Evolutionary conservation across 176 grass and related monocot species (phyloP).

Genomic region (maize (Zea mays)): Zm-B73-REFERENCE-NAM-5.0 NC_050105.1:146590001-146590500

Average conservation of each 20-base stretch:
- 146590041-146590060: neutral
- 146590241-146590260: constrained; percentile 67
- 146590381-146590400: constrained; percentile 79
- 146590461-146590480: constrained; percentile 79
- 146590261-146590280: constrained; percentile 77
- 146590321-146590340: constrained; percentile 47
- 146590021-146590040: neutral
- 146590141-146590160: constrained; percentile 52
- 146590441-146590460: constrained; percentile 93
- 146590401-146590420: constrained; percentile 83
- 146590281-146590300: constrained; percentile 69
- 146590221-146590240: constrained; percentile 84
- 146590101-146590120: constrained; percentile 2
- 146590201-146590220: constrained; percentile 89
- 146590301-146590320: constrained; percentile 59
- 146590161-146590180: constrained; percentile 90
- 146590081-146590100: constrained; percentile 7
- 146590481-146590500: constrained; percentile 82
- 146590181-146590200: constrained; percentile 62
- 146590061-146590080: constrained; percentile 11
- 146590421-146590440: constrained; percentile 63
- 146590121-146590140: constrained; percentile 64
- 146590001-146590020: constrained; percentile 16
- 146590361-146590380: constrained; percentile 63
- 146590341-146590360: constrained; percentile 41